Evolutionary conservation across 202 grass and related monocot genomes (phyloP), one percentile per base, ranked within the genome.

Genomic region (Setaria italica): DNA sequence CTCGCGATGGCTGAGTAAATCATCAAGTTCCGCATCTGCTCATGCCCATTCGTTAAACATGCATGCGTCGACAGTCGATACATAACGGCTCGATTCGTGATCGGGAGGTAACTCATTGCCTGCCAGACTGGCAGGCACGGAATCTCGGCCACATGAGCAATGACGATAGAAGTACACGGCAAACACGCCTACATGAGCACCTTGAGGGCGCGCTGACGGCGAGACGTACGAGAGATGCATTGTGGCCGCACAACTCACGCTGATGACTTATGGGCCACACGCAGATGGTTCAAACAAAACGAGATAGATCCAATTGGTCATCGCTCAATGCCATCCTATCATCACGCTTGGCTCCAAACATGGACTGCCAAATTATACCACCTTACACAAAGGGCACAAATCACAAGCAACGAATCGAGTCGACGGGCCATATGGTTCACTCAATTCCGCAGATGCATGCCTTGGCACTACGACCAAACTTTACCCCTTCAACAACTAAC

Each of bases 401-500:
- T 53, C 59, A 21, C 11, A 69, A 45, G 32, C 20, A 74, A 68
- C 47, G 41, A 74, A 88, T 59, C 48, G 75, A 46, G 53, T 75
- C 39, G 21, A 39, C 51, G 7, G 80, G 34, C n/a, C 54, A 74
- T 67, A 60, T 12, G 30, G 49, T 83, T 64, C 37, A 51, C 30
- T 56, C 29, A 65, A 58, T 82, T 56, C 37, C 19, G 5, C 7
- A 39, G 35, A 11, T 56, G 20, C 25, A 67, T 71, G 41, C 51
- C 64, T 43, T 39, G 53, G 63, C 46, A 9, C 13, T 16, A 58
- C 4, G 21, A 53, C 29, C 32, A 79, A 60, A 68, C 67, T n/a
- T 43, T 32, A 15, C 70, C 41, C 8, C 47, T 78, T 59, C 67
- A 74, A 74, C 66, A 60, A 56, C 57, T 79, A 79, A 74, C 79